Percentiles rank a stretch among this genome's conserved stretches.
phyloP scores from a whole-genome alignment of 345 rosid species.

The Salix exigua region DNA sequence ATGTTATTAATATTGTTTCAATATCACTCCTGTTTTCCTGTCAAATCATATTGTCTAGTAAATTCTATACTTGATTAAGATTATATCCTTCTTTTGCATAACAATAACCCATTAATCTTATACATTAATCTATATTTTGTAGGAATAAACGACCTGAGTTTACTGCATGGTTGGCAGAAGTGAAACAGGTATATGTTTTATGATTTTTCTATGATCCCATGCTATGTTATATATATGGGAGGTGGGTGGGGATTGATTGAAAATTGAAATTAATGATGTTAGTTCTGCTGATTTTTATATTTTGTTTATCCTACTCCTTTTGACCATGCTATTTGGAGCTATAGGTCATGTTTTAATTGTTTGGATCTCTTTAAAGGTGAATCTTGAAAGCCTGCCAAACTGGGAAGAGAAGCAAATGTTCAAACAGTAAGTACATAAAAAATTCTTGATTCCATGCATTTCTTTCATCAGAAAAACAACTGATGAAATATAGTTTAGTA shows the following conservation, averaged over 20 bases:
- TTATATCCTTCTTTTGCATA: too few relatives aligned
- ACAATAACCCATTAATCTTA: not conserved
- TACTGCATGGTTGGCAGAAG: conserved; percentile 95
- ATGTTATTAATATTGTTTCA: not conserved
- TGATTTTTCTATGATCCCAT: not conserved
- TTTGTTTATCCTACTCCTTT: not conserved
- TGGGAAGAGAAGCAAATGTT: conserved; percentile 99
- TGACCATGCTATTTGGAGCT: not conserved
- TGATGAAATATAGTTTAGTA: not conserved
- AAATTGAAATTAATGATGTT: too few relatives aligned
- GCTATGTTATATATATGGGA: not conserved
- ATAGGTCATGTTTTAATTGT: conserved; percentile 5
- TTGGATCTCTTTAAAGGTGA: conserved; percentile 45
- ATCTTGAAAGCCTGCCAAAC: conserved; percentile 81
- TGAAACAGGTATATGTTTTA: conserved; percentile 59
- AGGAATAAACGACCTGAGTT: conserved; percentile 98
- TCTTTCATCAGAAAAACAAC: not conserved
- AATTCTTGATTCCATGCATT: not conserved
- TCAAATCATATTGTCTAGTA: not conserved
- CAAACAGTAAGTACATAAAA: conserved; percentile 52
- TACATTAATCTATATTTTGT: conserved; percentile 7
- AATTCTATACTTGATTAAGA: not conserved
- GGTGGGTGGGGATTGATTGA: too few relatives aligned
- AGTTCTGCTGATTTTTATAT: not conserved
- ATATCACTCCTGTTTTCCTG: not conserved